A percentile compares a stretch with the other conserved stretches of the same genome.
These are phyloP conservation scores for Corymbia citriodora DNA, from an alignment of 441 rosid species.

Conservation along the genomic window DNA sequence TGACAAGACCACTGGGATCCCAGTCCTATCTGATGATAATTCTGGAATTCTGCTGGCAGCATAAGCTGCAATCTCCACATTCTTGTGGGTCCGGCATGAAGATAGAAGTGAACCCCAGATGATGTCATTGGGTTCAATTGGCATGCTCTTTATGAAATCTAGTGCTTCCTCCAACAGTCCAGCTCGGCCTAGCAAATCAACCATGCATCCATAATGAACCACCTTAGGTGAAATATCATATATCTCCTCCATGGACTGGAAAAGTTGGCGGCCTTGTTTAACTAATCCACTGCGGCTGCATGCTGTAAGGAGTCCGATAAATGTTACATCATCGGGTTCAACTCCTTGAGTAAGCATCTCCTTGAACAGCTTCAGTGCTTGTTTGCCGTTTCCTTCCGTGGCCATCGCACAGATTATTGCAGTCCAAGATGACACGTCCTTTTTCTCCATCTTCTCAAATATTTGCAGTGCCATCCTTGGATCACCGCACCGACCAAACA, in stretches of 20 bases:
- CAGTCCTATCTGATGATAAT: slow-evolving; percentile 30
- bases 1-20: slow-evolving; percentile 46
- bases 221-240: slow-evolving; percentile 34
- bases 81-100: slow-evolving; percentile 41
- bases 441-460: slow-evolving; percentile 30
- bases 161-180: slow-evolving; percentile 46
- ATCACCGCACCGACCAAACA: slow-evolving; percentile 64
- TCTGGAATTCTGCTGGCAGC: slow-evolving; percentile 36
- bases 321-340: slow-evolving; percentile 42
- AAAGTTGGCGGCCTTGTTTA: slow-evolving; percentile 36
- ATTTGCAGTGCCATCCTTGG: slow-evolving; percentile 40
- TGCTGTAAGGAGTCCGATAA: slow-evolving; percentile 42
- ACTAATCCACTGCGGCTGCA: slow-evolving; percentile 55
- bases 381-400: slow-evolving; percentile 37
- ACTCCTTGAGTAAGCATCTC: slow-evolving; percentile 38
- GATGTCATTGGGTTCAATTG: slow-evolving; percentile 50
- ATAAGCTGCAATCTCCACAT: slow-evolving; percentile 37
- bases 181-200: slow-evolving; percentile 58
- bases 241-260: slow-evolving; percentile 42
- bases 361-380: slow-evolving; percentile 36
- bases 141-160: slow-evolving; percentile 41
- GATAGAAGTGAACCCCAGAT: slow-evolving; percentile 57
- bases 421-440: slow-evolving; percentile 64
- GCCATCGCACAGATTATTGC: slow-evolving; percentile 58
- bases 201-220: slow-evolving; percentile 66